Percentiles rank a stretch among this genome's conserved stretches.
phyloP scores from a whole-genome alignment of 208 protist species.

The Wallacemonas sp. region DNA sequence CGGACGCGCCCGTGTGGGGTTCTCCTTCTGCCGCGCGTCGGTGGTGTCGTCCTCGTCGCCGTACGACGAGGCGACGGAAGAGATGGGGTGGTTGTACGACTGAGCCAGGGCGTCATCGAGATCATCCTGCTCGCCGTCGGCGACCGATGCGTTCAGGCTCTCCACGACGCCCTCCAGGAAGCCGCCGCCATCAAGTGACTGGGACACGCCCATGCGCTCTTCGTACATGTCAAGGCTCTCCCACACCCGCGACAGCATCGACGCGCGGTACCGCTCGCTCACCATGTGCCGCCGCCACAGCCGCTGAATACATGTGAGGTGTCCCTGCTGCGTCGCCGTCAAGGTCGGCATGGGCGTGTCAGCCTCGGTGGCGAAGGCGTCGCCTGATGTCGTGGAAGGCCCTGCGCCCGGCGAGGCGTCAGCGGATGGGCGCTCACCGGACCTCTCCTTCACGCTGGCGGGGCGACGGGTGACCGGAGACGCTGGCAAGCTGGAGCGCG shows the following conservation, averaged over 20 bases:
- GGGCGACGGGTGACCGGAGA: no score
- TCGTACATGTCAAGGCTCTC: slow-evolving; percentile 37
- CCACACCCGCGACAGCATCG: slow-evolving; percentile 41
- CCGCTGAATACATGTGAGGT: slow-evolving; percentile 31
- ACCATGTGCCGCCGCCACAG: slow-evolving; percentile 40
- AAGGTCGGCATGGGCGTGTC: neutral
- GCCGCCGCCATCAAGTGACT: slow-evolving; percentile 3
- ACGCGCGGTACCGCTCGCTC: slow-evolving; percentile 30
- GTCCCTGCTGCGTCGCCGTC: neutral
- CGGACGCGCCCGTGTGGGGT: no score
- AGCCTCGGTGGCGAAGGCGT: neutral
- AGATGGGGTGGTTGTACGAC: slow-evolving; percentile 5
- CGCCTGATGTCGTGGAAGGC: no score
- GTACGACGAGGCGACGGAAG: neutral
- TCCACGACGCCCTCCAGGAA: slow-evolving; percentile 13
- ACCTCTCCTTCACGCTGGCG: no score
- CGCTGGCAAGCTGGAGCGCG: no score
- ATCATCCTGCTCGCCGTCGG: neutral
- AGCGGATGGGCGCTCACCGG: no score
- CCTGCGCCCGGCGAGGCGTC: no score
- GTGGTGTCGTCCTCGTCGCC: slow-evolving; percentile 5
- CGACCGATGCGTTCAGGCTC: neutral
- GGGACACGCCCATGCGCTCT: slow-evolving; percentile 18
- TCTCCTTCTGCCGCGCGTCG: neutral
- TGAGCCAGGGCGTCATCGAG: neutral